Evolutionary conservation across 2,329 filamentous ascomycete species (phyloP), one percentile per base, ranked within the genome.

Genomic region (Knufia fluminis): DNA sequence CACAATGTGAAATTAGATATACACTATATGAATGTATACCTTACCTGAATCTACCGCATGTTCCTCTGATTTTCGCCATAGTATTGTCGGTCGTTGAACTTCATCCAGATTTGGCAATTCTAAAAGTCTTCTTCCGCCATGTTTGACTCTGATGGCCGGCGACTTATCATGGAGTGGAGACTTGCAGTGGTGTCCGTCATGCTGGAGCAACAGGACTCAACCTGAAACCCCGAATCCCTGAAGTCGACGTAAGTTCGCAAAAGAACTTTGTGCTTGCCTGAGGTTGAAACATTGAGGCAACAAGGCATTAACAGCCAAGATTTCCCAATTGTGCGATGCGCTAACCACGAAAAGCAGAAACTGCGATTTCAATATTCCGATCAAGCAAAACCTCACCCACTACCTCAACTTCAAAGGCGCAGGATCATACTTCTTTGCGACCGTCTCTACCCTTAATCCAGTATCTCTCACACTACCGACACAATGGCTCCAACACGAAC

Each of bases 371-470:
- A 4, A 2, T 2, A 36, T 36, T 20, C 19, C 23, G 17, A 10
- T 22, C 20, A 16, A 16, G 19, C 24, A 20, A 7, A n/a, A 3
- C 3, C 33, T n/a, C n/a, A 32, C n/a, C n/a, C n/a, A 24, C 17
- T 7, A 10, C 22, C 8, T 26, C 28, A n/a, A 4, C 31, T 23
- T n/a, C 22, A 24, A 39, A 48, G 76, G 79, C 87, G 87, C 84
- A 92, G 87, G 87, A 92, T 92, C 75, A 73, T 38, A 92, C 76
- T 71, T 89, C 84, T 89, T 88, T 89, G 84, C 84, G 84, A 73
- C 72, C 54, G 38, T 14, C n/a, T 36, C 33, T 8, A 14, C 33
- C 64, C n/a, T n/a, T 63, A 72, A 61, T 61, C 58, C 54, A 12
- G 12, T 17, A 12, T 4, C 4, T 22, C 17, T 17, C 12, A 22